Percentiles rank a stretch among this genome's conserved stretches.
phyloP scores from a whole-genome alignment of 164 flowering plant species.

The Echeveria elegans region DNA sequence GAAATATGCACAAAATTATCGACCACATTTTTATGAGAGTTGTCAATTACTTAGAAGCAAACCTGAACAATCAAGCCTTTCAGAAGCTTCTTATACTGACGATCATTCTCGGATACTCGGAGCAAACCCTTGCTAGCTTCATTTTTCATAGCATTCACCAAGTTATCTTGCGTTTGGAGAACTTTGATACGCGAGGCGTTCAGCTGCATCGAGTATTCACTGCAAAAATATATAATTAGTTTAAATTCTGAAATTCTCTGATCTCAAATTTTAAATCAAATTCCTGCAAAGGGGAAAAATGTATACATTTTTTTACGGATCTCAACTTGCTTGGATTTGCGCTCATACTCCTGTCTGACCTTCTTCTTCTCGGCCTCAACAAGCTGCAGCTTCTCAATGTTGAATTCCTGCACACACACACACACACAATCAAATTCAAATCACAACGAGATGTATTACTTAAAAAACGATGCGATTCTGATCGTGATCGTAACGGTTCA shows the following conservation, averaged over 20 bases:
- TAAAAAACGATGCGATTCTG: background rate
- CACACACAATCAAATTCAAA: background rate
- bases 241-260: background rate
- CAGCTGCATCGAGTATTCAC: slow-evolving; percentile 93
- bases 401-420: slow-evolving; percentile 63
- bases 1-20: background rate
- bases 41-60: too few species aligned
- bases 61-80: slow-evolving; percentile 86
- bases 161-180: slow-evolving; percentile 95
- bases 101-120: slow-evolving; percentile 46
- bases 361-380: slow-evolving; percentile 58
- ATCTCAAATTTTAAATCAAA: background rate
- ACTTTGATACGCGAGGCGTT: slow-evolving; percentile 91
- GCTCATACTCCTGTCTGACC: slow-evolving; percentile 53
- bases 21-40: too few species aligned
- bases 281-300: background rate
- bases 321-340: slow-evolving; percentile 55
- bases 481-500: slow-evolving; percentile 15
- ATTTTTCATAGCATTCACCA: slow-evolving; percentile 76
- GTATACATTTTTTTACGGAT: slow-evolving; percentile 48
- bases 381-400: slow-evolving; percentile 56
- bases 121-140: slow-evolving; percentile 69
- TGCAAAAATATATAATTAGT: slow-evolving; percentile 18
- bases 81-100: slow-evolving; percentile 49
- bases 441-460: background rate